Percentiles rank a stretch among this genome's conserved stretches.
These are phyloP conservation scores for Penicillium daleae DNA, from an alignment of 495 filamentous ascomycete species.

Conservation along the genomic window DNA sequence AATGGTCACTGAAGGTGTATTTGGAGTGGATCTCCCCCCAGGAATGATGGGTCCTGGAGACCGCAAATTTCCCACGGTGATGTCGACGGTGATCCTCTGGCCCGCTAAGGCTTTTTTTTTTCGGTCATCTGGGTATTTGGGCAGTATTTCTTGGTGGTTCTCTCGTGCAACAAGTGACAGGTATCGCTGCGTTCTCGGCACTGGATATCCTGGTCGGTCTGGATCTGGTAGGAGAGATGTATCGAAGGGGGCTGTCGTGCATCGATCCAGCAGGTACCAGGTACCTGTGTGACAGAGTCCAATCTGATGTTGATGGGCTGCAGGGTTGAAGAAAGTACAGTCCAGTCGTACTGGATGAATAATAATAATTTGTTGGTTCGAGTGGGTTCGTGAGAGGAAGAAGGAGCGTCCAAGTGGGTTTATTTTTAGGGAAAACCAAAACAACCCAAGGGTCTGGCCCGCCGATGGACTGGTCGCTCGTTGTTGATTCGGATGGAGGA, in stretches of 20 bases:
- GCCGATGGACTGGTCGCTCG: neutral
- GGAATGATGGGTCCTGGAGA: slow-evolving; percentile 1
- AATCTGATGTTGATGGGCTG: neutral
- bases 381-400: neutral
- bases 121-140: neutral
- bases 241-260: slow-evolving; percentile 9
- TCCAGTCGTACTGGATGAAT: no score
- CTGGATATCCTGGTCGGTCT: neutral
- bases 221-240: slow-evolving; percentile 3
- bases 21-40: slow-evolving; percentile 1
- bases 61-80: neutral
- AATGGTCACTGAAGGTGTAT: neutral
- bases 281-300: slow-evolving; percentile 20
- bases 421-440: slow-evolving; percentile 22
- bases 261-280: slow-evolving; percentile 26
- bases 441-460: neutral
- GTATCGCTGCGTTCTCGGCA: neutral
- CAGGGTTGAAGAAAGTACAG: neutral
- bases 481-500: no score
- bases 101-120: neutral
- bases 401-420: slow-evolving; percentile 17
- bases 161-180: neutral
- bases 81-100: neutral
- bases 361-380: neutral
- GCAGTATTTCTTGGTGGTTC: neutral